A percentile compares a stretch with the other conserved stretches of the same genome.
Evolutionary conservation across 192 early-diverging fungal species (phyloP).

Genomic region (Backusella parvicylindrica): DNA sequence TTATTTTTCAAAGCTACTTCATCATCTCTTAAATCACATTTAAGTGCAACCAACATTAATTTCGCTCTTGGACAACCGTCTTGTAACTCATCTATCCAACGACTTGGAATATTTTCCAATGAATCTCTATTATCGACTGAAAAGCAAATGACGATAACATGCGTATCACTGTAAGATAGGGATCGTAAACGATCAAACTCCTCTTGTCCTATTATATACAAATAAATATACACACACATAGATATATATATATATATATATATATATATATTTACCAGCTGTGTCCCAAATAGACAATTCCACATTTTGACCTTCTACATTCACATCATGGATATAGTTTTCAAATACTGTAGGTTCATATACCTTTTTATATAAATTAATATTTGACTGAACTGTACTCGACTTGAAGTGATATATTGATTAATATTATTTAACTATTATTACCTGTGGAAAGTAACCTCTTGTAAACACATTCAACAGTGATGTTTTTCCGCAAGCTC

Average conservation of each 20-base stretch:
- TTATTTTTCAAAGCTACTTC: conserved; percentile 5
- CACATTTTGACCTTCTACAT: conserved; percentile 31
- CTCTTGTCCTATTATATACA: conserved; percentile 22
- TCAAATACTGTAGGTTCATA: conserved; percentile 44
- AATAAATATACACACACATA: no score
- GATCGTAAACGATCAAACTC: conserved; percentile 28
- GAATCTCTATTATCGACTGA: conserved; percentile 29
- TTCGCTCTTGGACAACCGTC: conserved; percentile 24
- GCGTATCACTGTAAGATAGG: conserved; percentile 29
- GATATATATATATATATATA: conserved; percentile 1
- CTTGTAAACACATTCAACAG: conserved; percentile 74
- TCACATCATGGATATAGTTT: conserved; percentile 31
- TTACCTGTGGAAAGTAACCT: conserved; percentile 81
- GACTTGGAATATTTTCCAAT: conserved; percentile 23
- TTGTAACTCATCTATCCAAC: conserved; percentile 22
- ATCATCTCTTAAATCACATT: conserved; percentile 35
- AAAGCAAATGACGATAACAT: conserved; percentile 35
- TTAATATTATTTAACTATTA: conserved; percentile 10
- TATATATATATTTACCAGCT: conserved; percentile 3
- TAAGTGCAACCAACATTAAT: conserved; percentile 29
- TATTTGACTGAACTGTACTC: not conserved
- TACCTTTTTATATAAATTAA: conserved; percentile 12
- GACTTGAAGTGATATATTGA: not conserved
- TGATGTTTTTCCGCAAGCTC: conserved; percentile 81
- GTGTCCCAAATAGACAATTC: conserved; percentile 40